Base-by-base conservation (phyloP, 495 filamentous ascomycete species). In the Hypoxylon crocopeplum region DNA sequence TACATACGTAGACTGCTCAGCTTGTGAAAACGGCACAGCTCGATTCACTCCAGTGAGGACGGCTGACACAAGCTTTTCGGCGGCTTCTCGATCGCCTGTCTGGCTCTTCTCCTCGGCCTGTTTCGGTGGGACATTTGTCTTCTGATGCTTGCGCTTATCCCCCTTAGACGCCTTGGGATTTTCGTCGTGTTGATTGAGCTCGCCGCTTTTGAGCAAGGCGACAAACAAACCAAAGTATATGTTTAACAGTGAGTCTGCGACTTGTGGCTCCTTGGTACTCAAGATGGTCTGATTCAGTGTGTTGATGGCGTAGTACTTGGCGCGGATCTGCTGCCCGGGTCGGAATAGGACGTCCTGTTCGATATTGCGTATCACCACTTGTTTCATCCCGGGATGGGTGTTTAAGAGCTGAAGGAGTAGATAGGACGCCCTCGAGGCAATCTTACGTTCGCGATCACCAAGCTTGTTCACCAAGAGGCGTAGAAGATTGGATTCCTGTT, bases 231-330 rank as follows among this genome's bases (percentile, higher is more conserved):
- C 82, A 64, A 98, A 98, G 71, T 98, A 98, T 34, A 98, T 89
- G 27, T 90, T 84, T 5, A 98, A 73, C 29, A 98, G 75, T 44
- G 88, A 87, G 64, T 87, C 83, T 1, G 92, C 93, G n/a, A 95
- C 82, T 24, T 85, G 78, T 22, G 91, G 86, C 62, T 98, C 93
- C 66, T 86, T 93, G 32, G 75, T 78, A 64, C 89, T 93, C 44
- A 98, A 69, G 29, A 97, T 88, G 3, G 94, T 98, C 74, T 98
- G 94, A 73, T 98, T 98, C 32, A 98, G 74, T 2, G 94, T 97
- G 66, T 97, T 98, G 69, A 93, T 86, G 20, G 93, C 93, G 65
- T 96, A 97, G 73, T 98, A 98, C 68, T 89, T 93, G 19, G 95
- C 90, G 54, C 96, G 90, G 17, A 85, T 72, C 66, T 82, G 92